Percentiles rank a stretch among this genome's conserved stretches.
Evolutionary conservation across 305 asterid genomes (phyloP).

Genomic region (Fraxinus velutina): DNA sequence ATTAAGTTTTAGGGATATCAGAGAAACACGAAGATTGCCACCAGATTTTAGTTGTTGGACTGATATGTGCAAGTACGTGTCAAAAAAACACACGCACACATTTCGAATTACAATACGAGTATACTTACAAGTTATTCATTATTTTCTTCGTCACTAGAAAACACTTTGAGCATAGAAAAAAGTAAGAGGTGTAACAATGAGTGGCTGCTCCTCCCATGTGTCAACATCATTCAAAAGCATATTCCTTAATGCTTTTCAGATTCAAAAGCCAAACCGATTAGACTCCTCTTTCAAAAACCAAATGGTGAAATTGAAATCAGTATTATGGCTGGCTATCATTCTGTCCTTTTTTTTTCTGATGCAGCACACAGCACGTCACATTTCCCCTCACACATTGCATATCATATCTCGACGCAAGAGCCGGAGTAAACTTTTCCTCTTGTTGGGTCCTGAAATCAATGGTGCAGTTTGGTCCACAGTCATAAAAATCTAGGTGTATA

Average conservation of each 20-base stretch:
- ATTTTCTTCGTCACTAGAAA: neutral
- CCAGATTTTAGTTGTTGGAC: neutral
- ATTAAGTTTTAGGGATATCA: neutral
- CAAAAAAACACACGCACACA: neutral
- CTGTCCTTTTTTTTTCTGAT: conserved; percentile 26
- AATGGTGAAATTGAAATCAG: conserved; percentile 25
- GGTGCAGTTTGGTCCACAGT: neutral
- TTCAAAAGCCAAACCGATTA: conserved; percentile 14
- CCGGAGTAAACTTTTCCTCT: neutral
- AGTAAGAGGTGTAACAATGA: neutral
- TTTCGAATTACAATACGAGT: neutral
- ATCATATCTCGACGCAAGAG: neutral
- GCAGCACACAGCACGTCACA: conserved; percentile 21
- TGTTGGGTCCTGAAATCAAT: neutral
- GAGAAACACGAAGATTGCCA: neutral
- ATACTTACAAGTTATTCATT: neutral
- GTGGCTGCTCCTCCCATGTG: neutral
- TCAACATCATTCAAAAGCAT: neutral
- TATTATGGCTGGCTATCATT: conserved; percentile 30
- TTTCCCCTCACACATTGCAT: neutral
- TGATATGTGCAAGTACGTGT: neutral
- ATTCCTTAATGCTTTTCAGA: neutral
- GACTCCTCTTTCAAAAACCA: conserved; percentile 22
- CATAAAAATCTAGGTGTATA: neutral
- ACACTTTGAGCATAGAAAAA: neutral